These are phyloP conservation scores for Daldinia childiae DNA, from an alignment of 495 filamentous ascomycete genomes.

Conservation along the genomic window DNA sequence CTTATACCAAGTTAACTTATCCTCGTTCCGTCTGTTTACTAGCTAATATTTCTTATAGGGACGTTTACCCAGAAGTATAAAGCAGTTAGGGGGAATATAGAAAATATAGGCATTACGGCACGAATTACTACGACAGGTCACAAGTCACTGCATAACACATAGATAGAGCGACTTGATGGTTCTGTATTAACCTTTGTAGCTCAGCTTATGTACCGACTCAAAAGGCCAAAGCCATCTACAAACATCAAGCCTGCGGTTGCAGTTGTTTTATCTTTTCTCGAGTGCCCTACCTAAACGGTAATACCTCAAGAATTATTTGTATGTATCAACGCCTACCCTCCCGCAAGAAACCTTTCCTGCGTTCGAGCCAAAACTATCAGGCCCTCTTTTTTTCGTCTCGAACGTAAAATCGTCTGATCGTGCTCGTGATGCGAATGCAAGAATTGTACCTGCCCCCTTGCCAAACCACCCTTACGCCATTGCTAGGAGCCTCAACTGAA, in stretches of 20 bases:
- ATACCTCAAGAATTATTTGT: not conserved
- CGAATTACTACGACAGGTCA: not conserved
- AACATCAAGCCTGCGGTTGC: conserved; percentile 20
- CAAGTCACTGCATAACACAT: not conserved
- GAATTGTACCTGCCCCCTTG: conserved; percentile 36
- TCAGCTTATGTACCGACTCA: conserved; percentile 28
- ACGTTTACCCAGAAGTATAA: conserved; percentile 70
- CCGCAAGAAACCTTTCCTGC: conserved; percentile 9
- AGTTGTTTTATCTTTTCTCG: not conserved
- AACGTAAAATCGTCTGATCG: conserved; percentile 30
- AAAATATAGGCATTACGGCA: not conserved
- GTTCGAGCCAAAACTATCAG: conserved; percentile 4
- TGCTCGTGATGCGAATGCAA: conserved; percentile 43
- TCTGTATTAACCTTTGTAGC: conserved; percentile 18
- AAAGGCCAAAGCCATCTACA: conserved; percentile 21
- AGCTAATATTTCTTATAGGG: conserved; percentile 46
- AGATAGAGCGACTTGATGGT: conserved; percentile 27
- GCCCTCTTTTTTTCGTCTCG: conserved; percentile 23
- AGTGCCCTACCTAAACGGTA: not conserved
- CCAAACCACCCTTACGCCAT: conserved; percentile 43
- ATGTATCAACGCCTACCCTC: conserved; percentile 17
- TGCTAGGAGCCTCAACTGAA: conserved; percentile 43
- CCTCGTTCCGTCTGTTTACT: not conserved
- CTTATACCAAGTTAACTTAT: not conserved
- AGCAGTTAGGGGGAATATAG: not conserved